Base-by-base conservation (phyloP, 768 basidiomycete genomes). In the Gymnopilus junonius region DNA sequence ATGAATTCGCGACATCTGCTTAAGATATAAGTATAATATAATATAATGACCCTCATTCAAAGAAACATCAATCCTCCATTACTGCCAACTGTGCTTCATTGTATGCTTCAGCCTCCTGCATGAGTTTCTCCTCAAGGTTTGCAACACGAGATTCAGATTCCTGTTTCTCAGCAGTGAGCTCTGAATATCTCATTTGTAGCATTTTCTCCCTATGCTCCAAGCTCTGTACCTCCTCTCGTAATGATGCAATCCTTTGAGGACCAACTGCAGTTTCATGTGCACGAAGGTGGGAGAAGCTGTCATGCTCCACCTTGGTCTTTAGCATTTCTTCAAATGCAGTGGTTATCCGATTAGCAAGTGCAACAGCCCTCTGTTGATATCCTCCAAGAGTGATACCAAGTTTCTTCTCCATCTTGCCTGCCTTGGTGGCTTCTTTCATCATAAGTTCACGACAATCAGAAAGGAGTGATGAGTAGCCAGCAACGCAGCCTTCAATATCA, bases 391-490 rank as follows among this genome's bases (percentile, higher is more conserved):
- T 85, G 61, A 95, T 87, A 8, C 82, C 84, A 10, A 99, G 85
- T 75, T 95, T 97, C 85, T 95, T 97, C 82, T 98, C 97, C 5
- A 83, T 72, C 80, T 97, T 99, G 21, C 85, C 75, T 0, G 92
- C 91, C 73, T 91, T 94, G 58, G 82, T 84, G 0, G 93, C 92
- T 71, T 96, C 92, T 71, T 86, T 87, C 34, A 87, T 77, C 89
- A 99, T 94, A 54, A 78, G 74, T 15, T 89, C 89, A 27, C 89
- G 86, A 58, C 82, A 81, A 55, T 87, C 81, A 7, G 97, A 80
- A 37, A 91, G 76, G 6, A 82, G 73, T 0, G 79, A 72, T 69
- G 40, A 42, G 17, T 92, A 89, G 0, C 94, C 94, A 1, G 83
- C 81, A 39, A 87, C 78, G 10, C 90, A 87, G 35, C 82, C 80